Conservation (phyloP, 1,139 yeast species). For the Debaryomyces sp. region DNA sequence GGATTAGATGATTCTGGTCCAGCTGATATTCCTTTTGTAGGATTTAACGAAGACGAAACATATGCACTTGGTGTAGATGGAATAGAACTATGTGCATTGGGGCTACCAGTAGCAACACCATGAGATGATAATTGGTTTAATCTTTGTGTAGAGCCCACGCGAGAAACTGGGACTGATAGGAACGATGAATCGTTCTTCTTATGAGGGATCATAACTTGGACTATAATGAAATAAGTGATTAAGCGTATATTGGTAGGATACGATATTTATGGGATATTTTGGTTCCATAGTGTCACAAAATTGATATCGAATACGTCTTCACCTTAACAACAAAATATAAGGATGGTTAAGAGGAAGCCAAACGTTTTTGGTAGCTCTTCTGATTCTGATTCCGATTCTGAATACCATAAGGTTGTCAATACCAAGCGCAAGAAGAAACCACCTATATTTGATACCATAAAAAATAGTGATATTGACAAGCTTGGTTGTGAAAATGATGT, state of each 20-base stretch:
- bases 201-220: constrained; percentile 20
- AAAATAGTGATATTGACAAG: background rate
- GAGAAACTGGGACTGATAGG: constrained; percentile 30
- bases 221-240: background rate
- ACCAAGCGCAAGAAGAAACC: constrained; percentile 2
- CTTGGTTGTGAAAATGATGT: background rate
- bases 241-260: background rate
- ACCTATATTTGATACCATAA: background rate
- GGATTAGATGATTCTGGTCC: constrained; percentile 17
- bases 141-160: constrained; percentile 32
- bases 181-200: constrained; percentile 21
- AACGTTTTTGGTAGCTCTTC: constrained; percentile 19
- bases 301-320: background rate
- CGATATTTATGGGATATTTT: background rate
- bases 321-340: background rate
- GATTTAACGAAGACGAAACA: constrained; percentile 44
- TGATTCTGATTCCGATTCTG: constrained; percentile 16
- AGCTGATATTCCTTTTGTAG: constrained; percentile 32
- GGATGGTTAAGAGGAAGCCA: constrained; percentile 7
- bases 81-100: constrained; percentile 21
- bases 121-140: constrained; percentile 25
- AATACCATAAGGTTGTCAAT: background rate
- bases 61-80: constrained; percentile 37
- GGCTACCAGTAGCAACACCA: constrained; percentile 14
- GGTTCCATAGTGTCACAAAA: constrained; percentile 6